Percentiles rank a stretch among this genome's conserved stretches.
phyloP scores from a whole-genome alignment of 441 rosid species.

The Melastoma candidum region DNA sequence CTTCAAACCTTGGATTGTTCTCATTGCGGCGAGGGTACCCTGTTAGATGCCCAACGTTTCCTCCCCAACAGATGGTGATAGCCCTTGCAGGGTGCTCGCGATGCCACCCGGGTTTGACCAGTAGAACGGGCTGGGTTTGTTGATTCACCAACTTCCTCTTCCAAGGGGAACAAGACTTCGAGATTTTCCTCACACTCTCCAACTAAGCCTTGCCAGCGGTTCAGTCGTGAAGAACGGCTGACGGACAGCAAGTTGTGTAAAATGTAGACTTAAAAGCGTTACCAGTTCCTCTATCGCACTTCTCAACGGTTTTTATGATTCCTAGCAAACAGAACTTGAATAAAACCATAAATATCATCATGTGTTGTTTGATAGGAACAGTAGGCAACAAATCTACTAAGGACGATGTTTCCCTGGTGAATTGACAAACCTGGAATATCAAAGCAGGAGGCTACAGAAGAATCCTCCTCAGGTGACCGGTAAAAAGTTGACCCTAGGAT shows the following conservation, averaged over 20 bases:
- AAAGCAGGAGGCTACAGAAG: neutral
- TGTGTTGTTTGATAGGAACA: neutral
- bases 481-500: too few relatives aligned
- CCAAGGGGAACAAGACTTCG: conserved; percentile 79
- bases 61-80: conserved; percentile 47
- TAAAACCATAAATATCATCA: conserved; percentile 13
- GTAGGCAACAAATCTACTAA: neutral
- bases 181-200: conserved; percentile 84
- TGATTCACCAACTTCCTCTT: conserved; percentile 78
- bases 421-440: neutral
- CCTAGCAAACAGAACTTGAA: conserved; percentile 31
- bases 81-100: conserved; percentile 25
- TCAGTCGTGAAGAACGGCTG: conserved; percentile 86
- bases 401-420: too few relatives aligned
- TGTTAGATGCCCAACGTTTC: conserved; percentile 73
- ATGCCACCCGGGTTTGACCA: conserved; percentile 13
- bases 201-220: conserved; percentile 71
- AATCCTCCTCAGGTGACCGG: neutral
- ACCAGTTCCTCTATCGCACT: conserved; percentile 88
- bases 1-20: conserved; percentile 74
- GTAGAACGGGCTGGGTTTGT: conserved; percentile 16
- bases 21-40: conserved; percentile 93
- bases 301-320: conserved; percentile 76
- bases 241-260: conserved; percentile 68
- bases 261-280: conserved; percentile 61